Conservation (phyloP, 768 basidiomycete species). For the Leccinum ochraceum region DNA sequence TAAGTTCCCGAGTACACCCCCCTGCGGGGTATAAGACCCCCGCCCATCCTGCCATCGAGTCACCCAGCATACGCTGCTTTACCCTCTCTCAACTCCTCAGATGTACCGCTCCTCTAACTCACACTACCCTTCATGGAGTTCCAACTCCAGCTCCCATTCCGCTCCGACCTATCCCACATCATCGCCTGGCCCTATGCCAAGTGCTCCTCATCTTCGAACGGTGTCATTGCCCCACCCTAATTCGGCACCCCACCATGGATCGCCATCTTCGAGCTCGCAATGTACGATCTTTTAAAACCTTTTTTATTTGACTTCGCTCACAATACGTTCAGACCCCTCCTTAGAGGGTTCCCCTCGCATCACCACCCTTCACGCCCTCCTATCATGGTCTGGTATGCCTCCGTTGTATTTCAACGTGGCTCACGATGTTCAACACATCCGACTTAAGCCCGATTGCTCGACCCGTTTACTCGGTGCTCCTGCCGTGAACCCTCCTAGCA, state of each 20-base stretch:
- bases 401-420: constrained; percentile 29
- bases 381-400: constrained; percentile 21
- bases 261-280: constrained; percentile 18
- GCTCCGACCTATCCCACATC: constrained; percentile 13
- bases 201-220: constrained; percentile 28
- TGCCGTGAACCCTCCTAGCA: constrained; percentile 25
- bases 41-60: constrained; percentile 17
- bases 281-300: constrained; percentile 15
- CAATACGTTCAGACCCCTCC: constrained; percentile 12
- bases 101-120: constrained; percentile 26
- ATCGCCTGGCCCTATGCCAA: constrained; percentile 25
- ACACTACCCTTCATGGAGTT: constrained; percentile 26
- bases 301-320: constrained; percentile 4
- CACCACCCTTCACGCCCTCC: constrained; percentile 27
- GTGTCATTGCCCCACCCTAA: constrained; percentile 36
- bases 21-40: constrained; percentile 31
- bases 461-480: constrained; percentile 19
- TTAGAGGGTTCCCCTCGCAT: constrained; percentile 17
- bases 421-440: constrained; percentile 27
- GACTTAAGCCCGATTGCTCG: constrained; percentile 18
- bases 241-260: constrained; percentile 18
- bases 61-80: constrained; percentile 16
- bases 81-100: constrained; percentile 3
- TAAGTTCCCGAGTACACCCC: constrained; percentile 23
- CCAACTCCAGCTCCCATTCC: constrained; percentile 6